phyloP scores from a whole-genome alignment of 2,329 filamentous ascomycete genomes.

The Dryadomyces quercivorus region DNA sequence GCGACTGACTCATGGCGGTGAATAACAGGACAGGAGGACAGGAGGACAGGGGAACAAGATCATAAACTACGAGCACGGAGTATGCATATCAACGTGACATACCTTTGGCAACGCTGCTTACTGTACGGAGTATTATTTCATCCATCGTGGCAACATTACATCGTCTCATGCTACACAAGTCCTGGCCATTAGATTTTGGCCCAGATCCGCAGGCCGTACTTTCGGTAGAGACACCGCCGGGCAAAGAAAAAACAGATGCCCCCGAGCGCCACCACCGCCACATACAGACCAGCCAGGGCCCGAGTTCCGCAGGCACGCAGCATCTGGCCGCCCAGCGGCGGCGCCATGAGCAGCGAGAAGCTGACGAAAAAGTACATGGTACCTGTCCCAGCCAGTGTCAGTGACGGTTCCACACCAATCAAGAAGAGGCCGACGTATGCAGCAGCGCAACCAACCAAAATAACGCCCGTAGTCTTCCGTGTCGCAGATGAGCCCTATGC shows the following conservation, averaged over 20 bases:
- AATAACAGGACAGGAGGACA: no score
- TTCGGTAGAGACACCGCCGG: slow-evolving; percentile 7
- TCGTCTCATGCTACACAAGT: no score
- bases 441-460: slow-evolving; percentile 15
- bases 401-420: no score
- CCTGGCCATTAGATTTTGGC: background rate
- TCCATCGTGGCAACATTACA: no score
- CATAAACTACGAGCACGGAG: no score
- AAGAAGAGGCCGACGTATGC: background rate
- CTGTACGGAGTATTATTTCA: no score
- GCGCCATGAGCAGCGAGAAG: slow-evolving; percentile 30
- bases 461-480: slow-evolving; percentile 34
- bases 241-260: slow-evolving; percentile 16
- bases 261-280: slow-evolving; percentile 26
- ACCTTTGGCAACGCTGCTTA: no score
- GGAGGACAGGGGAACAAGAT: no score
- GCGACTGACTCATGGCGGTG: no score
- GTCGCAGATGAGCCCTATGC: slow-evolving; percentile 32
- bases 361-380: slow-evolving; percentile 33
- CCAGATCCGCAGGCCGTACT: background rate
- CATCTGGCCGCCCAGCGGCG: slow-evolving; percentile 32
- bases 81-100: no score
- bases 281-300: slow-evolving; percentile 32
- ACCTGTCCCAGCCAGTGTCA: slow-evolving; percentile 17
- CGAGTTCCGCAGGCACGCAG: slow-evolving; percentile 30